Evolutionary conservation across 1,139 yeast species (phyloP).

Genomic region (Candida freyschussii): DNA sequence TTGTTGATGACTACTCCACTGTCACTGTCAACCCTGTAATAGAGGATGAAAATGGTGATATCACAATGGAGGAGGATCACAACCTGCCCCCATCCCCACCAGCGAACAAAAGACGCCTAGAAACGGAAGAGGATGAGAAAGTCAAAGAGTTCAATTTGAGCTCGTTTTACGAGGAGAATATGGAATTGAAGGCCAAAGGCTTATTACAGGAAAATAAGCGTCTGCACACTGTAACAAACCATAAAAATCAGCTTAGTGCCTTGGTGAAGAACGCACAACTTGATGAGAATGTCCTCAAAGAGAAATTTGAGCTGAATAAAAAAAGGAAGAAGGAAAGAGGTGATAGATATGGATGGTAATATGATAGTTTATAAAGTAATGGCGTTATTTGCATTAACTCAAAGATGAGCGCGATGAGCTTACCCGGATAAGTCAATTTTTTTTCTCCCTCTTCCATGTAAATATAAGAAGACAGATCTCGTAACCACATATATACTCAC

Average conservation of each 20-base stretch:
- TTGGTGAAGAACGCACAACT: slow-evolving; percentile 30
- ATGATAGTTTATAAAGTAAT: neutral
- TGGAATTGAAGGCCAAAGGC: slow-evolving; percentile 19
- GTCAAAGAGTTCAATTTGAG: slow-evolving; percentile 22
- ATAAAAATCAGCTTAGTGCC: slow-evolving; percentile 29
- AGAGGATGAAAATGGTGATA: slow-evolving; percentile 4
- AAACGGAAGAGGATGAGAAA: slow-evolving; percentile 3
- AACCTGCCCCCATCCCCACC: neutral
- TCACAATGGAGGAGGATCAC: slow-evolving; percentile 1
- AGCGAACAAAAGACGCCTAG: slow-evolving; percentile 7
- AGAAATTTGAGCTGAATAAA: slow-evolving; percentile 25
- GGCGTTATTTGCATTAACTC: neutral
- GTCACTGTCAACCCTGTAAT: too few relatives aligned
- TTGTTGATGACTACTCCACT: too few relatives aligned
- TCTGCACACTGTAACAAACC: slow-evolving; percentile 25
- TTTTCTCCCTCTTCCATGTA: too few relatives aligned
- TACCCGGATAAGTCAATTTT: too few relatives aligned
- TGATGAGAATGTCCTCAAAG: slow-evolving; percentile 27
- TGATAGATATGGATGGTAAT: slow-evolving; percentile 29
- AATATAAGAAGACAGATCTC: too few relatives aligned
- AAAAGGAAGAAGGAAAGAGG: slow-evolving; percentile 23
- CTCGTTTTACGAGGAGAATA: slow-evolving; percentile 20
- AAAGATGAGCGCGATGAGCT: slow-evolving; percentile 2
- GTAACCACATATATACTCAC: too few relatives aligned
- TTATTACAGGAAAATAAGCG: slow-evolving; percentile 19